Percentiles rank a stretch among this genome's conserved stretches.
Conservation (phyloP, 106 monocot species). For the Phalaenopsis aphrodite region DNA sequence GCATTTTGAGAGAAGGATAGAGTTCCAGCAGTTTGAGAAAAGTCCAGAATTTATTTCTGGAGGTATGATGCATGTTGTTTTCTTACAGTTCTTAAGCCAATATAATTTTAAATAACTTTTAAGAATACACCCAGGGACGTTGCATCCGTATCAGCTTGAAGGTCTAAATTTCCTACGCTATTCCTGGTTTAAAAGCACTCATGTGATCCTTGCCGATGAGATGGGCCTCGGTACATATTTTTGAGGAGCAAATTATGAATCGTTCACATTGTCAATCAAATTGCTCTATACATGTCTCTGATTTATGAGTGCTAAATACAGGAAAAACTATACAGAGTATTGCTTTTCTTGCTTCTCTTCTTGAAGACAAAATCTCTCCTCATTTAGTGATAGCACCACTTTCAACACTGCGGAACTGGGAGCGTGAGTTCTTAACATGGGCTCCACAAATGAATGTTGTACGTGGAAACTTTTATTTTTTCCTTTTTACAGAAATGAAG, state of each 20-base stretch:
- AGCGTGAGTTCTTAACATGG: conserved; percentile 99
- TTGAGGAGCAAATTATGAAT: background rate
- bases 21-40: conserved; percentile 46
- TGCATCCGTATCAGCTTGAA: conserved; percentile 98
- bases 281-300: conserved; percentile 2
- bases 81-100: conserved; percentile 3
- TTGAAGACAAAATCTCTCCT: conserved; percentile 72
- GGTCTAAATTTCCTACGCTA: conserved; percentile 94
- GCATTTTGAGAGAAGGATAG: conserved; percentile 27
- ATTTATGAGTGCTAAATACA: conserved; percentile 18
- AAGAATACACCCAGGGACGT: conserved; percentile 39
- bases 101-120: conserved; percentile 1
- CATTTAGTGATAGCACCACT: conserved; percentile 93
- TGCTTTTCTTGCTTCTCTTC: conserved; percentile 95
- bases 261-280: background rate
- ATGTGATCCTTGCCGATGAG: conserved; percentile 98
- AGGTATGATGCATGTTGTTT: conserved; percentile 25
- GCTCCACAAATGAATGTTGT: conserved; percentile 98
- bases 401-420: conserved; percentile 97
- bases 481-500: background rate
- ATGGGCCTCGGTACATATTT: conserved; percentile 88
- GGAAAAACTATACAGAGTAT: conserved; percentile 99
- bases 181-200: conserved; percentile 93
- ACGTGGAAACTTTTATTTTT: conserved; percentile 26
- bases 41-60: conserved; percentile 83